Conservation (phyloP, 2,329 filamentous ascomycete species). For the Aureobasidium namibiae region DNA sequence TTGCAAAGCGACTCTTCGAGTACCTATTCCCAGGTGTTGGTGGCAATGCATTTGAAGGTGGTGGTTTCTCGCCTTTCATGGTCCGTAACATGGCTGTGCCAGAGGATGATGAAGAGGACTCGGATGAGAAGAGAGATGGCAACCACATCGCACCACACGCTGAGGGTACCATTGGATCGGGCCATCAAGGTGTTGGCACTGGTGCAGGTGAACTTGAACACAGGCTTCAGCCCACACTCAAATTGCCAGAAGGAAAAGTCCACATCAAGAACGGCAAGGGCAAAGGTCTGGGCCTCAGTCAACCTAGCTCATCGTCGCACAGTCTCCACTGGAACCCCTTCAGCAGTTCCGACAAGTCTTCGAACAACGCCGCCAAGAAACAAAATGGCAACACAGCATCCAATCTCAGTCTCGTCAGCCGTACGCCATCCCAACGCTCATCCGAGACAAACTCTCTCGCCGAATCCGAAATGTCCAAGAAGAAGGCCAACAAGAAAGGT, state of each 20-base stretch:
- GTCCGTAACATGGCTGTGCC: conserved; percentile 44
- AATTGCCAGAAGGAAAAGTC: conserved; percentile 34
- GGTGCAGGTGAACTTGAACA: conserved; percentile 70
- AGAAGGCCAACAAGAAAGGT: conserved; percentile 27
- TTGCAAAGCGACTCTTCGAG: conserved; percentile 88
- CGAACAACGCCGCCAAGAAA: conserved; percentile 14
- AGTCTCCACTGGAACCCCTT: conserved; percentile 35
- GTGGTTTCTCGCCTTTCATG: conserved; percentile 55
- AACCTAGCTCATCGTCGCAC: conserved; percentile 9
- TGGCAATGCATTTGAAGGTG: conserved; percentile 38
- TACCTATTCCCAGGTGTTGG: conserved; percentile 91
- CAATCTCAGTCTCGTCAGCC: conserved; percentile 20
- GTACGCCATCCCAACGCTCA: conserved; percentile 26
- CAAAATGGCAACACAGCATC: conserved; percentile 18
- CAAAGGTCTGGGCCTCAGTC: conserved; percentile 26
- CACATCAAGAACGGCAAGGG: conserved; percentile 20
- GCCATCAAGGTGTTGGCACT: conserved; percentile 43
- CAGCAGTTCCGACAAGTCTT: conserved; percentile 30
- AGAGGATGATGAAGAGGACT: conserved; percentile 40
- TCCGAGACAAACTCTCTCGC: conserved; percentile 17
- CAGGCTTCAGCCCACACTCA: conserved; percentile 74
- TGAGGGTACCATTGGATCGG: not conserved
- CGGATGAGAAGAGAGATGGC: conserved; percentile 15
- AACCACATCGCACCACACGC: not conserved
- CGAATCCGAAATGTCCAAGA: conserved; percentile 19